Evolutionary conservation across 352 stramenopile species (phyloP).

Genomic region (Pythium sp.): DNA sequence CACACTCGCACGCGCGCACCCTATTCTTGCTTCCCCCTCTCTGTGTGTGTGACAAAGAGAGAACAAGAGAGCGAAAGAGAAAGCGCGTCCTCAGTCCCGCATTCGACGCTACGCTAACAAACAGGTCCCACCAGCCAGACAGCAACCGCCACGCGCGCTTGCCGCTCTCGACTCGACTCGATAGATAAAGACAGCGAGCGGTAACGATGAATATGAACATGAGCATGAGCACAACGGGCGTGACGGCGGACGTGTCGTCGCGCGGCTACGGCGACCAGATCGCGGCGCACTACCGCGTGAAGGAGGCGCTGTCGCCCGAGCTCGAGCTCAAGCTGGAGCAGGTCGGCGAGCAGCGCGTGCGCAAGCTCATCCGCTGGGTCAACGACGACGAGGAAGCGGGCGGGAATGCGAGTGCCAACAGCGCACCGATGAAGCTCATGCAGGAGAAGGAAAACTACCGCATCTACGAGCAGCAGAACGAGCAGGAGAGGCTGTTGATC

Average conservation of each 20-base stretch:
- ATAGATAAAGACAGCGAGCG: background rate
- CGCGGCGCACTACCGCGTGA: slow-evolving; percentile 56
- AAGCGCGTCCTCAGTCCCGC: background rate
- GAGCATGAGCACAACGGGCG: slow-evolving; percentile 26
- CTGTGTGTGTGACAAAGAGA: background rate
- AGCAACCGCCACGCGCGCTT: background rate
- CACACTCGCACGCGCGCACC: background rate
- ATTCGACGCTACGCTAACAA: background rate
- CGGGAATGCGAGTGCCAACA: background rate
- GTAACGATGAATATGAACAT: slow-evolving; percentile 20
- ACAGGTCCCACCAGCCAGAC: background rate
- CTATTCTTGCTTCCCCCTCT: background rate
- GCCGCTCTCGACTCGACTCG: background rate
- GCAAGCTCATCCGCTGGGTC: slow-evolving; percentile 62
- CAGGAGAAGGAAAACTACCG: slow-evolving; percentile 80
- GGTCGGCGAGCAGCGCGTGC: slow-evolving; percentile 47
- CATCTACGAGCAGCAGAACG: slow-evolving; percentile 67
- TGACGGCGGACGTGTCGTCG: slow-evolving; percentile 26
- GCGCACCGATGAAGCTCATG: slow-evolving; percentile 26
- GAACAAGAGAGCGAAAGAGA: background rate
- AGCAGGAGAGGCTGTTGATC: slow-evolving; percentile 46
- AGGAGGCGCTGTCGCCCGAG: slow-evolving; percentile 38
- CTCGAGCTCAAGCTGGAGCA: slow-evolving; percentile 38
- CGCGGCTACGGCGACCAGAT: slow-evolving; percentile 56
- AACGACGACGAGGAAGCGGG: slow-evolving; percentile 51